Conservation (phyloP, 139 green algal species). For the Chlorella vulgaris region DNA sequence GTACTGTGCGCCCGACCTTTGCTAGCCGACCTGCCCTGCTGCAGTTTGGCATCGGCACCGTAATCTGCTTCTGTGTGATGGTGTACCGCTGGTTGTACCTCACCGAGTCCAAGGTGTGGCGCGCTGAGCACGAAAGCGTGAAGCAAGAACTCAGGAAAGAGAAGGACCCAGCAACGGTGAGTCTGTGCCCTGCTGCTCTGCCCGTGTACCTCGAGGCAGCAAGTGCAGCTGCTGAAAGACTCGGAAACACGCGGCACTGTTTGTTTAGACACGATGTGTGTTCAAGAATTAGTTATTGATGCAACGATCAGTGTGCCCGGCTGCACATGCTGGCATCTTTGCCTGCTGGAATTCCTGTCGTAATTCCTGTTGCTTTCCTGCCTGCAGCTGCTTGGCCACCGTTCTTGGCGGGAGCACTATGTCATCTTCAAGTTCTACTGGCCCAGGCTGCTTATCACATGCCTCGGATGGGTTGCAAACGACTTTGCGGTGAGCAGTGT, state of each 20-base stretch:
- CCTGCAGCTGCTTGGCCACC: constrained; percentile 6
- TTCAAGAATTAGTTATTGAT: too few species aligned
- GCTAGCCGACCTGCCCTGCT: background rate
- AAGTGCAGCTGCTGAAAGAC: too few species aligned
- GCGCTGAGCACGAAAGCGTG: constrained; percentile 16
- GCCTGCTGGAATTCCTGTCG: background rate
- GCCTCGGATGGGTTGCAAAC: constrained; percentile 47
- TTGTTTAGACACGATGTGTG: too few species aligned
- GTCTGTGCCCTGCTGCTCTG: background rate
- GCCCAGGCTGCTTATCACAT: constrained; percentile 19
- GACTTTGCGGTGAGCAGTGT: constrained; percentile 49
- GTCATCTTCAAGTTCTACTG: constrained; percentile 41
- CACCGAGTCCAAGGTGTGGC: constrained; percentile 36
- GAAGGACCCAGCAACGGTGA: background rate
- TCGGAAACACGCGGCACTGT: too few species aligned
- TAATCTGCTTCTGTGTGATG: constrained; percentile 43
- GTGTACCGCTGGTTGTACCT: constrained; percentile 47
- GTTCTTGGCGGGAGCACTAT: constrained; percentile 21
- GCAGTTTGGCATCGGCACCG: constrained; percentile 52
- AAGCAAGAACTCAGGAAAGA: background rate
- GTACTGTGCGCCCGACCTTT: too few species aligned
- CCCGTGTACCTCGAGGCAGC: too few species aligned
- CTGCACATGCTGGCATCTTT: too few species aligned
- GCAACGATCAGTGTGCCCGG: too few species aligned
- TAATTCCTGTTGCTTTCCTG: background rate